Evolutionary conservation across 495 filamentous ascomycete genomes (phyloP).

Genomic region (Antarctomyces pellizariae): DNA sequence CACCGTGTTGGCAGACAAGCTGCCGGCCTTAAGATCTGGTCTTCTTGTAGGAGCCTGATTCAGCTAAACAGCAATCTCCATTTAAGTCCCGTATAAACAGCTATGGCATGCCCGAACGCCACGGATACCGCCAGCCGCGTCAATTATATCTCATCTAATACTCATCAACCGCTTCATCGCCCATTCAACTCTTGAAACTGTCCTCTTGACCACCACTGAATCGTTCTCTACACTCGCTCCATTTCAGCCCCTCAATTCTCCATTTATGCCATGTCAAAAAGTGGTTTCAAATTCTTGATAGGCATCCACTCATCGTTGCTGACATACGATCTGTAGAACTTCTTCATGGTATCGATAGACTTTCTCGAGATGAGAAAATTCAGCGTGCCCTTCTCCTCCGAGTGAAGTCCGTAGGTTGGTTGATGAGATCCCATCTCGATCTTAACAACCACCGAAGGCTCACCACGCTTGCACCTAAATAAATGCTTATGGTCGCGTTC

Average conservation of each 20-base stretch:
- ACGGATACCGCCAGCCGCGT: too few relatives aligned
- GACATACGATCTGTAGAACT: slow-evolving; percentile 81
- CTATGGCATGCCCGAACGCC: too few relatives aligned
- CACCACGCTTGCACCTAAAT: slow-evolving; percentile 74
- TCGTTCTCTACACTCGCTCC: too few relatives aligned
- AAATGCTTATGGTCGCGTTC: slow-evolving; percentile 96
- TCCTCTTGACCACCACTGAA: too few relatives aligned
- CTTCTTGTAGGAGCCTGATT: too few relatives aligned
- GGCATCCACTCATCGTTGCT: slow-evolving; percentile 84
- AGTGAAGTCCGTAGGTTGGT: slow-evolving; percentile 81
- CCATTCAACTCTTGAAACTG: too few relatives aligned
- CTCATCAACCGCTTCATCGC: too few relatives aligned
- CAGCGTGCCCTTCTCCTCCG: slow-evolving; percentile 78
- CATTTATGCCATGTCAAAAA: slow-evolving; percentile 71
- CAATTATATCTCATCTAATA: too few relatives aligned
- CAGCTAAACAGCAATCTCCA: too few relatives aligned
- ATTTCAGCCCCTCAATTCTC: neutral
- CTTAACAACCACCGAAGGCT: slow-evolving; percentile 92
- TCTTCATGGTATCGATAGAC: slow-evolving; percentile 88
- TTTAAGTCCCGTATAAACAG: too few relatives aligned
- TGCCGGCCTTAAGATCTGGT: too few relatives aligned
- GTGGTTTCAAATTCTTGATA: slow-evolving; percentile 71
- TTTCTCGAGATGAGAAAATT: slow-evolving; percentile 70
- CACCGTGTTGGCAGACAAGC: too few relatives aligned
- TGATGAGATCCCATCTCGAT: slow-evolving; percentile 86